Evolutionary conservation across 306 rosid species (phyloP), one percentile per base, ranked within the genome.

Genomic region (Lathyrus tuberosus): DNA sequence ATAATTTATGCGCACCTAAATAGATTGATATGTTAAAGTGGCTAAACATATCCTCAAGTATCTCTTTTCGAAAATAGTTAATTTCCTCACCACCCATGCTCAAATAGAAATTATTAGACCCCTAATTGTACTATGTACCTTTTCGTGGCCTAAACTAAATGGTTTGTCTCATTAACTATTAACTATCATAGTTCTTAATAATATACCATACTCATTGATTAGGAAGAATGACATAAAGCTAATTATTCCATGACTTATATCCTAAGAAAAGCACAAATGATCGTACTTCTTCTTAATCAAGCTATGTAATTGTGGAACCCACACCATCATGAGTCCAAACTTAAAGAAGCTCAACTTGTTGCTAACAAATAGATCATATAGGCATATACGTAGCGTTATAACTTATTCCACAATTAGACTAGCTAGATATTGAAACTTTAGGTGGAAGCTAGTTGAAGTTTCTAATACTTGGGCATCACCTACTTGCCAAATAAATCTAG

Each of bases 281-380:
- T 61, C 44, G 44, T 61, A 38, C 44, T 56, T 62, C 37, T 67
- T 72, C 47, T 57, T 18, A 20, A 15, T 44, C 15, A 69, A 62
- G 46, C 8, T 56, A 62, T 46, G 42, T 54, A 10, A 74, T 35
- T 7, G 40, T 35, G 10, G 8, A 8, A 35, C 40, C 40, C 40
- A 35, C 40, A 6, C 40, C 10, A 35, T 35, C 40, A 35, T 35
- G 43, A 26, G 12, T 40, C 26, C 63, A 28, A 17, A 75, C 47
- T 20, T n/a, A 51, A 14, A 17, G 28, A 69, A 62, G 20, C 43
- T 10, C 18, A 16, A 40, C 47, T 35, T 35, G 40, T 14, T 16
- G 9, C 35, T 16, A 46, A 14, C 48, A 59, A 67, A 77, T 14
- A 58, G 24, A 33, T 43, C 66, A 57, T 17, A 10, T 16, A 1